These are phyloP conservation scores for Cercophora sp. DNA, from an alignment of 495 filamentous ascomycete genomes.

Conservation along the genomic window DNA sequence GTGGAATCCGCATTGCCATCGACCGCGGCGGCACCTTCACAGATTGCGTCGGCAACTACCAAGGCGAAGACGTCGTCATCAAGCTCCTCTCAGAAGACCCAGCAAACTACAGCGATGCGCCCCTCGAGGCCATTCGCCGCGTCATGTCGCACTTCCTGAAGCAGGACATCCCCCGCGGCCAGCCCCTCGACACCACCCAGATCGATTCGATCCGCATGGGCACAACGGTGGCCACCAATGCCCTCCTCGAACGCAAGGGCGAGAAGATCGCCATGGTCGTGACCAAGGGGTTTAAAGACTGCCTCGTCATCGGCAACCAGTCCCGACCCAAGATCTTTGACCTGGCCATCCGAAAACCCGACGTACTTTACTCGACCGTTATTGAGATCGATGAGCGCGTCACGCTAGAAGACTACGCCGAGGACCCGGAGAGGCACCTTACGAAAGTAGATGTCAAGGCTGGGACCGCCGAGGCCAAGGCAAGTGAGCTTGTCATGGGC, in stretches of 20 bases:
- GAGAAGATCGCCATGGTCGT: conserved; percentile 88
- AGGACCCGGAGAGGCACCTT: conserved; percentile 61
- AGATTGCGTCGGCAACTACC: conserved; percentile 63
- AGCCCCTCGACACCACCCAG: conserved; percentile 74
- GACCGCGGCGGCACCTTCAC: conserved; percentile 71
- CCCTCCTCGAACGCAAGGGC: conserved; percentile 87
- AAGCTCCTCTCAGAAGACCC: conserved; percentile 91
- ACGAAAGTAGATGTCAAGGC: conserved; percentile 48
- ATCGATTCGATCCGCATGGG: conserved; percentile 89
- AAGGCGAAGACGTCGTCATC: conserved; percentile 70
- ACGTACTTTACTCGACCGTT: conserved; percentile 71
- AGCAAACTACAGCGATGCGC: conserved; percentile 82
- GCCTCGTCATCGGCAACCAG: conserved; percentile 83
- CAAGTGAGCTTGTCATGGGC: conserved; percentile 58
- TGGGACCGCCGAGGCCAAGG: conserved; percentile 39
- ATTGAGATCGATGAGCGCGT: conserved; percentile 80
- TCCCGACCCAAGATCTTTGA: conserved; percentile 82
- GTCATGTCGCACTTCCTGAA: conserved; percentile 78
- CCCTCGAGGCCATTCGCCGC: conserved; percentile 86
- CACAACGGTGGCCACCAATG: conserved; percentile 86
- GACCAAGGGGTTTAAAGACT: conserved; percentile 90
- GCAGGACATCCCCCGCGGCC: conserved; percentile 71
- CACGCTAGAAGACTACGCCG: conserved; percentile 83
- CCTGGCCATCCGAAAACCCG: conserved; percentile 72
- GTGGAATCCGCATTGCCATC: conserved; percentile 57